Evolutionary conservation across 495 filamentous ascomycete species (phyloP).

Genomic region (Penicillium crystallinum): DNA sequence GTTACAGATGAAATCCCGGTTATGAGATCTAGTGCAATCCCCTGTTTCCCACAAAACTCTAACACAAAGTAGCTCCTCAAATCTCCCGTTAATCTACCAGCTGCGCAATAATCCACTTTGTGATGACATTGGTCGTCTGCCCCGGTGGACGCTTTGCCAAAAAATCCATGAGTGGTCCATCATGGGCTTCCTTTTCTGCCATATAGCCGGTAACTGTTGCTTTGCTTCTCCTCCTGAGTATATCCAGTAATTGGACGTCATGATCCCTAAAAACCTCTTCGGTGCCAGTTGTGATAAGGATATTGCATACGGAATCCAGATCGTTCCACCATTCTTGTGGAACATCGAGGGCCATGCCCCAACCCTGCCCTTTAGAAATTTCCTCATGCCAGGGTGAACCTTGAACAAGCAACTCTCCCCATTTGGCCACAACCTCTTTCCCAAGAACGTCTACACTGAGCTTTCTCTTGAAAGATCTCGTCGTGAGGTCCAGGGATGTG

Average conservation of each 20-base stretch:
- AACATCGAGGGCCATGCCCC: slow-evolving; percentile 24
- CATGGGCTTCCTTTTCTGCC: slow-evolving; percentile 18
- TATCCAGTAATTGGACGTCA: slow-evolving; percentile 9
- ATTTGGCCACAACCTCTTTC: slow-evolving; percentile 11
- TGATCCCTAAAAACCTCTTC: slow-evolving; percentile 24
- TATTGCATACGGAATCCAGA: slow-evolving; percentile 11
- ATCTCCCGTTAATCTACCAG: too few species aligned
- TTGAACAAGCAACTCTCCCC: slow-evolving; percentile 9
- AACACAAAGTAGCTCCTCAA: too few species aligned
- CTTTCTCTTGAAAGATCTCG: slow-evolving; percentile 9
- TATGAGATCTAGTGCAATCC: too few species aligned
- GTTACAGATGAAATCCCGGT: too few species aligned
- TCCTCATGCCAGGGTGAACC: slow-evolving; percentile 19
- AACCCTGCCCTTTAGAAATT: slow-evolving; percentile 13
- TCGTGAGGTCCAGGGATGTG: slow-evolving; percentile 13
- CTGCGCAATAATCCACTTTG: not conserved
- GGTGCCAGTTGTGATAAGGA: slow-evolving; percentile 17
- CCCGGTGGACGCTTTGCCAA: slow-evolving; percentile 7
- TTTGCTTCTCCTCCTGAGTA: slow-evolving; percentile 9
- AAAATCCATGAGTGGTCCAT: slow-evolving; percentile 26
- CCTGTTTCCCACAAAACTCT: too few species aligned
- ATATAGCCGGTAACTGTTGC: slow-evolving; percentile 8
- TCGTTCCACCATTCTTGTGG: slow-evolving; percentile 18
- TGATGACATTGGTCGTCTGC: slow-evolving; percentile 2
- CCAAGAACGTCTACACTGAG: slow-evolving; percentile 18